Evolutionary conservation across 306 rosid genomes (phyloP), one percentile per base, ranked within the genome.

Genomic region (Luffa aegyptiaca): DNA sequence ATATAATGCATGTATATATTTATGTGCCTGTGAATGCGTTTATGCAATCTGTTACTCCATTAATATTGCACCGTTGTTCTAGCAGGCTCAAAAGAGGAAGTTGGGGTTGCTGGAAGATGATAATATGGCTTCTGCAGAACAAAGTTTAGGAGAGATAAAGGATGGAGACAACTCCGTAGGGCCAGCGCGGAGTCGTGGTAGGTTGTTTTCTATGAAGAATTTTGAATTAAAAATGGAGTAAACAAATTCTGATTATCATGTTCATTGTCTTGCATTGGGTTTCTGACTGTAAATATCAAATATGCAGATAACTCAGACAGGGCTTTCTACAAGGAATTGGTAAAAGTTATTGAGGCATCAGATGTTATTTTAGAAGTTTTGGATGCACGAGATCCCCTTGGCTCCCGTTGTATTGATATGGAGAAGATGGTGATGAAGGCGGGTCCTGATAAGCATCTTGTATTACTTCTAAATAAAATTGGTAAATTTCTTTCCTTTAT

Each of bases 351-450:
- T 69, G 98, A 93, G 31, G 94, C 89, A 16, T 96, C 99, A 26
- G 98, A 96, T 88, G 99, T 96, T 31, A 87, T 96, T 87, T 79
- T 96, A 82, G 99, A 96, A 82, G 99, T 96, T 48, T 92, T 96
- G 84, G 99, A 96, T 86, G 99, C 99, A 65, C 90, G 99, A 33
- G 99, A 96, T 83, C 99, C 99, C 26, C 83, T 96, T 80, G 99
- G 99, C 78, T 91, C 98, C 6, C 94, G 99, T 0, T 96, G 98
- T 73, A 26, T 80, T 71, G 94, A 88, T 81, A 91, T 96, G 88
- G 98, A 96, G 84, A 93, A 90, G 84, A 85, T 90, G 96, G 99
- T 88, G 87, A 90, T 81, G 94, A 87, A 89, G 80, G 79, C 88
- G 0, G 98, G 96, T 68, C 97, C 93, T 64, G 80, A 90, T 49